These are phyloP conservation scores for Talaromyces sp. DNA, from an alignment of 2,329 filamentous ascomycete genomes.

Conservation along the genomic window DNA sequence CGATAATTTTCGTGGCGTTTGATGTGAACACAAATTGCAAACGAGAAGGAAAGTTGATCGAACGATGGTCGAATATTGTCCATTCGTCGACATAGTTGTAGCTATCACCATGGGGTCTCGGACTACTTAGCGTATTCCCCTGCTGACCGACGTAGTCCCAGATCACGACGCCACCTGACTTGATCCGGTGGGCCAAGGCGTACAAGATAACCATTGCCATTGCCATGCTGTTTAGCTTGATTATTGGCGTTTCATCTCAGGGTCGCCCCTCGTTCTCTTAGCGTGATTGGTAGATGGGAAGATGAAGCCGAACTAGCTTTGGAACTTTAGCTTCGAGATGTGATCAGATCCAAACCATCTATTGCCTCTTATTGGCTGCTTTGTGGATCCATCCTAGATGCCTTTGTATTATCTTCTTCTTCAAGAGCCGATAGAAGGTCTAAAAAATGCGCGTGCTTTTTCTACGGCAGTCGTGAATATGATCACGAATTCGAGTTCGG, in stretches of 20 bases:
- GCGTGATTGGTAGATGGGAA: conserved; percentile 6
- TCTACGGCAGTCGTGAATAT: background rate
- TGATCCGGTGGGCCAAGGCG: background rate
- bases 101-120: background rate
- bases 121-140: background rate
- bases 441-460: background rate
- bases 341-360: background rate
- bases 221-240: background rate
- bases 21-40: background rate
- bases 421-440: background rate
- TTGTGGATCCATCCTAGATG: no score
- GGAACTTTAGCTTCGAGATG: background rate
- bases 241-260: conserved; percentile 6
- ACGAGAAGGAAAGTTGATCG: background rate
- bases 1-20: background rate
- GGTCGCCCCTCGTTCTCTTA: background rate
- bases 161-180: conserved; percentile 1
- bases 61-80: background rate
- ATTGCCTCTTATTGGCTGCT: background rate
- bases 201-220: background rate
- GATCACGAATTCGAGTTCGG: background rate
- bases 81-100: background rate
- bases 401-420: background rate
- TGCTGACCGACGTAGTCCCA: background rate
- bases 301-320: background rate